Base-by-base conservation (phyloP, 2,329 filamentous ascomycete species). In the Fonsecaea pedrosoi region DNA sequence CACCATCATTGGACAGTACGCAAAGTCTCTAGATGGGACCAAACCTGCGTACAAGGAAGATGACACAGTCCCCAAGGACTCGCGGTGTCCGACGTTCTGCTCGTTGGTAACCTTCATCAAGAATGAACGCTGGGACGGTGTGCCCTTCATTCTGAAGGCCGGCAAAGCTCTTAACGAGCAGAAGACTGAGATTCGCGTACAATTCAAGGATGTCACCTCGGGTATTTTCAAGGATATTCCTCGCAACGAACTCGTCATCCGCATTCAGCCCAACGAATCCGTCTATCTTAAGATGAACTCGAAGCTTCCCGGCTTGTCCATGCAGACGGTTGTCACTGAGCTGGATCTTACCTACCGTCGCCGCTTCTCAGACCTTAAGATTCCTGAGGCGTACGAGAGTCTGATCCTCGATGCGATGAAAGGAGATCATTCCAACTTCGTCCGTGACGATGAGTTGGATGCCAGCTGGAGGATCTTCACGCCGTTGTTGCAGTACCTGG, bases 281-380 rank as follows among this genome's bases (percentile, higher is more conserved):
- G 94, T 99, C 73, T 99, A 99, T 84, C 96, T 98, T 82, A 99
- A 99, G 89, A 99, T 99, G 95, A 99, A 99, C 90, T 98, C 94
- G 35, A 99, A 99, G 86, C 86, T 99, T 67, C 96, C 95, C 21
- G 95, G 95, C 75, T 85, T 99, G 75, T 98, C 93, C 85, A 99
- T 98, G 94, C 95, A 99, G 86, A 99, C 95, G 12, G 95, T 98
- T 45, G 92, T 97, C 74, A 99, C 95, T 68, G 95, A 99, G 84
- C 91, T 99, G 68, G 95, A 99, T 78, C 88, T 99, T 73, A 99
- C 96, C 71, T 99, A 99, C 86, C 89, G 96, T 78, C 90, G 95
- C 80, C 91, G 96, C 74, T 99, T 99, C 89, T 98, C 95, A 18
- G 95, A 99, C 81, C 88, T 99, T 66, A 99, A 99, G 88, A 99